These are phyloP conservation scores for Chlorella variabilis DNA, from an alignment of 163 green algal genomes.

Conservation along the genomic window DNA sequence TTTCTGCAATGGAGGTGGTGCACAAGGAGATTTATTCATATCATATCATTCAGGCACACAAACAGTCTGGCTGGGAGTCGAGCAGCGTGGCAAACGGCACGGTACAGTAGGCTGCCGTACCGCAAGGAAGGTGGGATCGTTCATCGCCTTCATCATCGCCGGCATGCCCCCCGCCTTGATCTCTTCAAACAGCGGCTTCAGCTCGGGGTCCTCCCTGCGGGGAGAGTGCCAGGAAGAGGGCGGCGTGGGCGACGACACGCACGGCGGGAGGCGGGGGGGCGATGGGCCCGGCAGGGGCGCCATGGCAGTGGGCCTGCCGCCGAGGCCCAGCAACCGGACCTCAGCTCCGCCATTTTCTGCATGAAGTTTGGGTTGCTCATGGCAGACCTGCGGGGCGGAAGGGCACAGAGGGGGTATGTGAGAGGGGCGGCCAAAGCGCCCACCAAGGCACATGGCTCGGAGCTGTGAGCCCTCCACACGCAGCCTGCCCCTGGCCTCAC, in stretches of 20 bases:
- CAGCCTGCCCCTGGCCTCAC: neutral
- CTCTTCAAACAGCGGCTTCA: conserved; percentile 84
- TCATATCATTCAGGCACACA: neutral
- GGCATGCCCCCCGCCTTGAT: conserved; percentile 68
- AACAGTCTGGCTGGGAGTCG: neutral
- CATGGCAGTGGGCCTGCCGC: too few relatives aligned
- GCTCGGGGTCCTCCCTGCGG: conserved; percentile 81
- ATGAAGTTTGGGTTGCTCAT: conserved; percentile 34
- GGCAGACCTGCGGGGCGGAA: neutral
- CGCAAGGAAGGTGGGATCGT: conserved; percentile 61
- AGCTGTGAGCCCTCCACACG: conserved; percentile 6
- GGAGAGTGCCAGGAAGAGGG: conserved; percentile 15
- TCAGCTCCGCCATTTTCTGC: conserved; percentile 49
- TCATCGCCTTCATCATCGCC: conserved; percentile 82
- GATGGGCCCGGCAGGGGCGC: too few relatives aligned
- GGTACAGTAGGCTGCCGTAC: too few relatives aligned
- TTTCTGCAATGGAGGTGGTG: neutral
- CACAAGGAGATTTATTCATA: too few relatives aligned
- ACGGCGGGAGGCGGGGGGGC: too few relatives aligned
- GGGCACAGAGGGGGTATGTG: neutral
- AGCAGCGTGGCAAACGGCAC: too few relatives aligned
- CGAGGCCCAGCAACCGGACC: too few relatives aligned
- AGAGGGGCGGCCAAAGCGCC: neutral
- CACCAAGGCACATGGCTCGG: too few relatives aligned
- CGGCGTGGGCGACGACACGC: too few relatives aligned